Percentiles rank a stretch among this genome's conserved stretches.
Evolutionary conservation across 2,329 filamentous ascomycete genomes (phyloP).

Genomic region (Dactylellina haptotyla): DNA sequence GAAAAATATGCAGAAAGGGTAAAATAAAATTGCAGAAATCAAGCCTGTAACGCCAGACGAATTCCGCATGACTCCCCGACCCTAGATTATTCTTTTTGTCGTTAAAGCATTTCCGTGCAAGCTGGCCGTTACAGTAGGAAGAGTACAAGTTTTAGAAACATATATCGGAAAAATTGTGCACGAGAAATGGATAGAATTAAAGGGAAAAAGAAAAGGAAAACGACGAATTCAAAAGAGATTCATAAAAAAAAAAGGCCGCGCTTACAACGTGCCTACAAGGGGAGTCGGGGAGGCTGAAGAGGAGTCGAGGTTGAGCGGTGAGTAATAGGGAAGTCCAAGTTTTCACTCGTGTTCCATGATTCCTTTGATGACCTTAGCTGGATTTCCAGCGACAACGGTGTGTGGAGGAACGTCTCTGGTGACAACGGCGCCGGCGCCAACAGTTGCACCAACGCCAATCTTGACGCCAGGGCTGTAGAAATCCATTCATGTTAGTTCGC

Average conservation of each 20-base stretch:
- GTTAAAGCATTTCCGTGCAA: conserved; percentile 54
- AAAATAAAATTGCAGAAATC: conserved; percentile 13
- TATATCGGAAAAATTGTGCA: conserved; percentile 7
- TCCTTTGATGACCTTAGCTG: conserved; percentile 61
- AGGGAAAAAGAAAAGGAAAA: conserved; percentile 11
- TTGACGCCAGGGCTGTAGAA: conserved; percentile 64
- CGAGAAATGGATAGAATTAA: conserved; percentile 11
- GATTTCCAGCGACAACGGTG: conserved; percentile 65
- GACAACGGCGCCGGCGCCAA: conserved; percentile 68
- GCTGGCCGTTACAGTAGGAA: conserved; percentile 52
- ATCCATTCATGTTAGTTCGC: conserved; percentile 12
- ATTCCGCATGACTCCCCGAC: conserved; percentile 53
- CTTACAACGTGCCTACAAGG: conserved; percentile 5
- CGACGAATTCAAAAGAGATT: conserved; percentile 9
- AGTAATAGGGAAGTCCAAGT: not conserved
- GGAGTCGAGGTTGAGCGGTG: not conserved
- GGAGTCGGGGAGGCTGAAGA: conserved; percentile 2
- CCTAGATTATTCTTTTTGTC: conserved; percentile 54
- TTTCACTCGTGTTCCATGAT: conserved; percentile 55
- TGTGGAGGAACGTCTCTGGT: conserved; percentile 65
- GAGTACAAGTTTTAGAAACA: conserved; percentile 49
- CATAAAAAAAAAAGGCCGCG: conserved; percentile 14
- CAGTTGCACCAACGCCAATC: conserved; percentile 67
- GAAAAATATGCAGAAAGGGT: not conserved
- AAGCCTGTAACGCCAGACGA: conserved; percentile 45